phyloP scores from a whole-genome alignment of 352 stramenopile genomes.

The Phytophthora fragariae region DNA sequence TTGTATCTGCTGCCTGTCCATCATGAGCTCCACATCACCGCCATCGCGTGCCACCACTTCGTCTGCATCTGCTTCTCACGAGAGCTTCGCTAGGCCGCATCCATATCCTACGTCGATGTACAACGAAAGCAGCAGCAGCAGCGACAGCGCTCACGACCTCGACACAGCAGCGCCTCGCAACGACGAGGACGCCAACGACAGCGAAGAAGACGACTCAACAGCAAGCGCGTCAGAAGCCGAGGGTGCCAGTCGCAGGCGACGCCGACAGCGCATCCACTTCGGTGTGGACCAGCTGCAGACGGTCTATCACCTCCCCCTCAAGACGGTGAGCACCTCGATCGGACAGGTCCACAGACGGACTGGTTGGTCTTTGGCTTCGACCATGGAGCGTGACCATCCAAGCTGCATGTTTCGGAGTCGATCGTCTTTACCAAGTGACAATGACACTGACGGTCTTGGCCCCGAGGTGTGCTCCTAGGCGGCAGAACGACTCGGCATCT shows the following conservation, averaged over 20 bases:
- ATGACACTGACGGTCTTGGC: slow-evolving; percentile 27
- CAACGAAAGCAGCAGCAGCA: slow-evolving; percentile 6
- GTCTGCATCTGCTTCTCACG: background rate
- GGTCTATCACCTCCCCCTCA: slow-evolving; percentile 78
- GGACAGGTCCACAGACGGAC: too few species aligned
- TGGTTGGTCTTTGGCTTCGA: background rate
- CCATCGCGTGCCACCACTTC: slow-evolving; percentile 1
- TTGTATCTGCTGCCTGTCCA: background rate
- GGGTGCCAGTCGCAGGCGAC: background rate
- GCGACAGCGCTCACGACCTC: slow-evolving; percentile 17
- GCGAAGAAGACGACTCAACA: background rate
- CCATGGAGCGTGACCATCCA: too few species aligned
- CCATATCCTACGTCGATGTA: background rate
- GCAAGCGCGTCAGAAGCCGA: slow-evolving; percentile 21
- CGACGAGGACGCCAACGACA: slow-evolving; percentile 5
- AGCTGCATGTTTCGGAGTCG: background rate
- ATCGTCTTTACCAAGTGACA: background rate
- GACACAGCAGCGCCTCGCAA: slow-evolving; percentile 11
- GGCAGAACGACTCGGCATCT: slow-evolving; percentile 63
- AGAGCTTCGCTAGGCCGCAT: background rate
- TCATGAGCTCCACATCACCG: slow-evolving; percentile 25
- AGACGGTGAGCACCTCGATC: slow-evolving; percentile 49
- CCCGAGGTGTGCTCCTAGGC: slow-evolving; percentile 48
- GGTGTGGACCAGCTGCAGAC: slow-evolving; percentile 60
- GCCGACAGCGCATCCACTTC: slow-evolving; percentile 61